Conservation (phyloP, 768 basidiomycete species). For the Phanerochaete carnosa region DNA sequence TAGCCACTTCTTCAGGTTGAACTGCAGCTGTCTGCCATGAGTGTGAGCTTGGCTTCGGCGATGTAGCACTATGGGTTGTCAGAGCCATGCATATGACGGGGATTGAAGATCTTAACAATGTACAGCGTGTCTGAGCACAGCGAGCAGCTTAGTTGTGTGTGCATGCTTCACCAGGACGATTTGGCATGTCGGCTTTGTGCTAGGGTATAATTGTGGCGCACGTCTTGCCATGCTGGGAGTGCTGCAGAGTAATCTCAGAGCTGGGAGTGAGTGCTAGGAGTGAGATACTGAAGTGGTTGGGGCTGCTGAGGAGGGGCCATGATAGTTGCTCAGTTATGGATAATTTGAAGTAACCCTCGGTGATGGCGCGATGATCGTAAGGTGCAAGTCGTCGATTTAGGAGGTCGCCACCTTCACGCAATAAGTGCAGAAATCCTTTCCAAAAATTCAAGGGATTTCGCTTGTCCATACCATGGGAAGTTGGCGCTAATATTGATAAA, state of each 20-base stretch:
- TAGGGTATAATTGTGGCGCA: background rate
- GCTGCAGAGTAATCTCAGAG: background rate
- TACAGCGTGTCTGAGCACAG: background rate
- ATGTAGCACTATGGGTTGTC: background rate
- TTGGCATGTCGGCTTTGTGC: background rate
- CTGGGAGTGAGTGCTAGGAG: background rate
- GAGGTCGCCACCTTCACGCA: too few species aligned
- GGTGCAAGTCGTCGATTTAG: too few species aligned
- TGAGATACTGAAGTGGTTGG: too few species aligned
- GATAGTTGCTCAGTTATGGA: too few species aligned
- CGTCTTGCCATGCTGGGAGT: background rate
- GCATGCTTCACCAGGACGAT: background rate
- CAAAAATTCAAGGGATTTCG: too few species aligned
- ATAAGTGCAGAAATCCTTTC: too few species aligned
- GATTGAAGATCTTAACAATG: background rate
- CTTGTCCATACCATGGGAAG: too few species aligned
- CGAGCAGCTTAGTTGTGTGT: background rate
- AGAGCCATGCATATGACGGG: background rate
- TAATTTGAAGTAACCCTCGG: too few species aligned
- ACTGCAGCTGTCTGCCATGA: background rate
- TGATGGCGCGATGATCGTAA: too few species aligned
- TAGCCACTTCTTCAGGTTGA: background rate
- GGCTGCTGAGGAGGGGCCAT: too few species aligned
- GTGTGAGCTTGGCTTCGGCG: background rate
- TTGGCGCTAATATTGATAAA: too few species aligned